Conservation (phyloP, 106 monocot genomes). For the Amphibolis antarctica region DNA sequence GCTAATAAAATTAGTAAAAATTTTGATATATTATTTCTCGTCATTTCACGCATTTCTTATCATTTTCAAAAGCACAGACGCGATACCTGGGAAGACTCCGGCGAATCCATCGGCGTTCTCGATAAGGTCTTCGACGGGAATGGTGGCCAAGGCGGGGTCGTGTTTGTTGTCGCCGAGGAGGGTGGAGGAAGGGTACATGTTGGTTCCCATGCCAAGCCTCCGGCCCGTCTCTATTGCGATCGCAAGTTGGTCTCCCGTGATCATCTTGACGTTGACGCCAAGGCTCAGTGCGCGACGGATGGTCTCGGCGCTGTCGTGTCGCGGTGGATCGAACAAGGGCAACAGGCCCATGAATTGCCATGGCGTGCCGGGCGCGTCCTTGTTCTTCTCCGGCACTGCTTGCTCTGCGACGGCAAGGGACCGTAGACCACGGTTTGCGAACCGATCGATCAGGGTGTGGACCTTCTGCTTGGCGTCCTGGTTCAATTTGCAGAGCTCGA, state of each 20-base stretch:
- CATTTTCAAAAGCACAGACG: too few species aligned
- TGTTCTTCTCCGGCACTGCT: constrained; percentile 35
- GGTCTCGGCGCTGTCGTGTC: constrained; percentile 30
- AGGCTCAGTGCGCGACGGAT: constrained; percentile 23
- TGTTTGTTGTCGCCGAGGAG: constrained; percentile 8
- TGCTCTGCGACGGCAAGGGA: constrained; percentile 45
- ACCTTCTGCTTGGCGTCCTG: constrained; percentile 26
- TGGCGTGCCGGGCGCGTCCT: constrained; percentile 11
- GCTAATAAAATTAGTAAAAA: too few species aligned
- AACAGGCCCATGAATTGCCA: constrained; percentile 23
- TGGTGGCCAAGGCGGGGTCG: constrained; percentile 11
- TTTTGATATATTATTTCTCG: too few species aligned
- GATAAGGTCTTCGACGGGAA: constrained; percentile 24
- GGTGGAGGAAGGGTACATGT: constrained; percentile 25
- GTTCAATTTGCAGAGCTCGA: constrained; percentile 40
- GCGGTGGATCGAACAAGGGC: constrained; percentile 21
- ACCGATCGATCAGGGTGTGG: constrained; percentile 39
- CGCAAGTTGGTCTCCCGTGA: constrained; percentile 26
- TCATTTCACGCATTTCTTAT: too few species aligned
- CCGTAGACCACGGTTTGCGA: constrained; percentile 50
- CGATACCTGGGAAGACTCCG: constrained; percentile 21
- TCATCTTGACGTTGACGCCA: constrained; percentile 30
- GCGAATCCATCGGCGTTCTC: constrained; percentile 25
- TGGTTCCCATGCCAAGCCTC: constrained; percentile 26
- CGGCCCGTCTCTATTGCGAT: constrained; percentile 24